Conservation (phyloP, 139 green algal species). For the Mesotaenium endlicherianum region DNA sequence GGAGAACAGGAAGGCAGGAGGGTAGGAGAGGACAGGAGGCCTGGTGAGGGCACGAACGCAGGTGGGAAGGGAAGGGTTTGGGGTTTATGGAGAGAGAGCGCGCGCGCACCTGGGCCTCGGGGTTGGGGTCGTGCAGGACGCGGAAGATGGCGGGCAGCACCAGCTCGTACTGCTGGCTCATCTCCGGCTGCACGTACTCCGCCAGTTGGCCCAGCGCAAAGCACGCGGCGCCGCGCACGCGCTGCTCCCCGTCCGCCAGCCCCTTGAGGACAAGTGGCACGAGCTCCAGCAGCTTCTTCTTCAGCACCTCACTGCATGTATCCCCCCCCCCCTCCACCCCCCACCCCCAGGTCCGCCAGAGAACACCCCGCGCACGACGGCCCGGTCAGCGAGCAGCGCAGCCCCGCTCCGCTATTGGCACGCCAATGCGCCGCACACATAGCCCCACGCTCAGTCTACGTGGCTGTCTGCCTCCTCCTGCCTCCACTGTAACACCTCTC, state of each 20-base stretch:
- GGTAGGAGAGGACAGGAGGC: not conserved
- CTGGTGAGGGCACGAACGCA: not conserved
- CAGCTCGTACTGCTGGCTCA: constrained; percentile 63
- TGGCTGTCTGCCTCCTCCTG: not conserved
- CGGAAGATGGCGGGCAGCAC: constrained; percentile 42
- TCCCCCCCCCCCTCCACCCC: not conserved
- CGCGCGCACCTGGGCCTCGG: constrained; percentile 36
- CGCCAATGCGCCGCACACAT: not conserved
- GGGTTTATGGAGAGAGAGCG: too few species aligned
- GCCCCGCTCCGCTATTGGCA: not conserved
- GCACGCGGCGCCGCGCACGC: constrained; percentile 63
- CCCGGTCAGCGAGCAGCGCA: not conserved
- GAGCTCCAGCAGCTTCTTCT: constrained; percentile 52
- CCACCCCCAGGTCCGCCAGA: not conserved
- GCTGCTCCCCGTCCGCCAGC: constrained; percentile 51
- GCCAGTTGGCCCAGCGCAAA: constrained; percentile 73
- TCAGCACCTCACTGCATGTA: constrained; percentile 54
- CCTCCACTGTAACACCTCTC: not conserved
- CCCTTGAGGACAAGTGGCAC: constrained; percentile 52
- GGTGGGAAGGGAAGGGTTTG: not conserved
- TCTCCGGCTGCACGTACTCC: constrained; percentile 68
- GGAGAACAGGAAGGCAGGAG: too few species aligned
- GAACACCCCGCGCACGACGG: too few species aligned
- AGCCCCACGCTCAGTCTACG: not conserved
- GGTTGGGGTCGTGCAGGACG: constrained; percentile 49